Evolutionary conservation across 345 rosid species (phyloP), one percentile per base, ranked within the genome.

Genomic region (Heritiera littoralis): DNA sequence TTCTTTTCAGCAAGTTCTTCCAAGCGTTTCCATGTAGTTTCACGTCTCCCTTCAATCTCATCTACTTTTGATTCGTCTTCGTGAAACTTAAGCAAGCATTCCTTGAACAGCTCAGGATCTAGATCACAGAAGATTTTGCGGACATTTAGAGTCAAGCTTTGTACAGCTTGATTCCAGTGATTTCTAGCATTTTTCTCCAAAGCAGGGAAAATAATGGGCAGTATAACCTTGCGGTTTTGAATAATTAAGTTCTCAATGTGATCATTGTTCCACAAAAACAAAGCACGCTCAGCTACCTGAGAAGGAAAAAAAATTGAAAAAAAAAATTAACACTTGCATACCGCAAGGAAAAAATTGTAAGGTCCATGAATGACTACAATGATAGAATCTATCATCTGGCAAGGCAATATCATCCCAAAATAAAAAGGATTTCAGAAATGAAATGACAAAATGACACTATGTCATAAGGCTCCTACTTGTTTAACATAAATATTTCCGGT

Each of bases 111-210:
- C 73, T 85, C 90, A 7, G 88, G 88, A 75, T 90, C 94, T 40
- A 71, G 72, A 74, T 90, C 91, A 3, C 79, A 80, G 82, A 89
- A 90, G 66, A 86, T 74, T 77, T 90, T 90, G 66, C 89, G 86
- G 55, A 86, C 90, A 67, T 87, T 90, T 73, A 84, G 66, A 11
- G 89, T 89, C 81, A 89, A 84, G 88, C 82, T 84, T 74, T 85
- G 92, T 80, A 90, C 94, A 15, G 80, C 88, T 69, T 86, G 92
- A 78, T 88, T 90, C 94, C 94, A 90, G 86, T 90, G 94, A 78
- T 77, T 78, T 32, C 87, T 75, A 17, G 87, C 83, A 66, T 90
- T 90, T 82, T 76, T 87, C 81, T 89, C 91, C 81, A 90, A 73
- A 54, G 92, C 88, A 30, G 94, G 87, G 49, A 90, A 87, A 78